Conservation (phyloP, 176 grass and related monocot genomes). For the Thinopyrum elongatum region DNA sequence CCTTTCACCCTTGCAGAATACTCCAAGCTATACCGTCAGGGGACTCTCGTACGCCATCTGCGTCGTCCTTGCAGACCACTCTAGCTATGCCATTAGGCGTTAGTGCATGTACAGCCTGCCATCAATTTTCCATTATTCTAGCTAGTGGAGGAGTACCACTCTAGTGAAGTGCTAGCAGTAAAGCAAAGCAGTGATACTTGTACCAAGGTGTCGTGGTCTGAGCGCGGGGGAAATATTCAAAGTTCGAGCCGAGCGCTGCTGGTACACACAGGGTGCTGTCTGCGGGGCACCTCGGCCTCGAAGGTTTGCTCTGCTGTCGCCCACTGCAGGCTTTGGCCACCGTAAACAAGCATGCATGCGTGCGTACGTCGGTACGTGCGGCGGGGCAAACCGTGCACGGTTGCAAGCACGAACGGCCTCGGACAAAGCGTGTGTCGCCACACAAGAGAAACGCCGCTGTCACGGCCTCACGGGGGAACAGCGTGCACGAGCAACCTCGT, state of each 20-base stretch:
- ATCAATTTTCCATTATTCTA: background rate
- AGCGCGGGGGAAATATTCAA: constrained; percentile 17
- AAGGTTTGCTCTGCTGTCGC: constrained; percentile 12
- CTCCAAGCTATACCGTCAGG: background rate
- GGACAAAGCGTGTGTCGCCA: background rate
- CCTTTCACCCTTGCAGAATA: background rate
- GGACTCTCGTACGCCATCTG: background rate
- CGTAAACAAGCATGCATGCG: constrained; percentile 17
- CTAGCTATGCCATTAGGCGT: background rate
- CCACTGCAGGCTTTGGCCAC: background rate
- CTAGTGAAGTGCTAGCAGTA: background rate
- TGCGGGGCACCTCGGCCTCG: background rate
- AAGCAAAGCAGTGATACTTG: background rate
- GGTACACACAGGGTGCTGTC: background rate
- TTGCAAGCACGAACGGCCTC: constrained; percentile 34
- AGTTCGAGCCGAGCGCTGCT: background rate
- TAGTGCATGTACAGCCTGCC: background rate
- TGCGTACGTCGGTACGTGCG: background rate
- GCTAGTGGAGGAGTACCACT: background rate
- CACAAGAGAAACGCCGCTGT: background rate
- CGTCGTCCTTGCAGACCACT: background rate
- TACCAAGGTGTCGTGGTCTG: background rate
- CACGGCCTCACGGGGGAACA: constrained; percentile 19
- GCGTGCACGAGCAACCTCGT: background rate
- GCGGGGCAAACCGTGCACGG: background rate